Evolutionary conservation across 139 green algal species (phyloP).

Genomic region (Closterium sp.): DNA sequence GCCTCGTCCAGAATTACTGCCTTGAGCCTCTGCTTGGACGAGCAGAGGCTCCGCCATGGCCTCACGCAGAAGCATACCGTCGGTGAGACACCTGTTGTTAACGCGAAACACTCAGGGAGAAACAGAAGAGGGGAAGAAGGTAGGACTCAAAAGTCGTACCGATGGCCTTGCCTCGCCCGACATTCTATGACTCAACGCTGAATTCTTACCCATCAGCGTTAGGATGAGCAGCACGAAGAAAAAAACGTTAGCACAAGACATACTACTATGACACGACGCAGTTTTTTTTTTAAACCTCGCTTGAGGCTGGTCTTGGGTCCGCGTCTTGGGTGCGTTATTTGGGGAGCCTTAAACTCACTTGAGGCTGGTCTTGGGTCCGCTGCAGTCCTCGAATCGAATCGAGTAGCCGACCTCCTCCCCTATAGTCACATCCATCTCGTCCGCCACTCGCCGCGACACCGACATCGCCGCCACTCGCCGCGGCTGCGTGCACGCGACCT

Average conservation of each 20-base stretch:
- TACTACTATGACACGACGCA: too few species aligned
- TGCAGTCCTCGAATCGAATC: slow-evolving; percentile 85
- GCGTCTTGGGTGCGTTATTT: not conserved
- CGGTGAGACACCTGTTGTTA: slow-evolving; percentile 56
- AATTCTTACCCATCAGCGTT: too few species aligned
- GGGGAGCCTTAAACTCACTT: slow-evolving; percentile 61
- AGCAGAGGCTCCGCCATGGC: slow-evolving; percentile 65
- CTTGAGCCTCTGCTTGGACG: slow-evolving; percentile 57
- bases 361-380: slow-evolving; percentile 66
- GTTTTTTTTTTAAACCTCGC: too few species aligned
- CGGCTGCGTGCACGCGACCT: slow-evolving; percentile 66
- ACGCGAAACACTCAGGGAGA: not conserved
- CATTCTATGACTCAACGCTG: too few species aligned
- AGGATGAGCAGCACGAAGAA: too few species aligned
- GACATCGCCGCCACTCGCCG: slow-evolving; percentile 64
- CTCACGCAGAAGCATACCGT: slow-evolving; percentile 66
- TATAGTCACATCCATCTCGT: slow-evolving; percentile 67
- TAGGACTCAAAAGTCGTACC: slow-evolving; percentile 65
- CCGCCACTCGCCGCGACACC: slow-evolving; percentile 59
- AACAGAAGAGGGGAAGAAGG: not conserved
- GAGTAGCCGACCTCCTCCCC: slow-evolving; percentile 72
- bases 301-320: not conserved
- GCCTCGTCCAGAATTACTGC: slow-evolving; percentile 84
- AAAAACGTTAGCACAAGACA: too few species aligned
- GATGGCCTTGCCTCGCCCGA: too few species aligned